Percentiles rank a stretch among this genome's conserved stretches.
These are phyloP conservation scores for Macrotyloma uniflorum DNA, from an alignment of 306 rosid species.

Conservation along the genomic window DNA sequence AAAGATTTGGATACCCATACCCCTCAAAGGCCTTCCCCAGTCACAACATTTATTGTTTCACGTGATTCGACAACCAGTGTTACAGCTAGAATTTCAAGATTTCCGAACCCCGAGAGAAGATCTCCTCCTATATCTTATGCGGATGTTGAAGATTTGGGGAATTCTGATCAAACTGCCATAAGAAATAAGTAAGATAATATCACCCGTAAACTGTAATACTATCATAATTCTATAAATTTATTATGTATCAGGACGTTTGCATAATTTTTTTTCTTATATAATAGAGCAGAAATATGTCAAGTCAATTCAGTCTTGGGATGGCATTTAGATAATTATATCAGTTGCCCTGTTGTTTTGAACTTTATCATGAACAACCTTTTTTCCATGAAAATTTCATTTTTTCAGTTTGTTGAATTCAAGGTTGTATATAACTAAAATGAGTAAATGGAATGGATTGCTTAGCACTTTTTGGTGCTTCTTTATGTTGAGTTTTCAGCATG, in stretches of 20 bases:
- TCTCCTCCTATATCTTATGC: conserved; percentile 50
- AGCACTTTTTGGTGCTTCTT: conserved; percentile 18
- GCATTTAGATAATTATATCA: conserved; percentile 25
- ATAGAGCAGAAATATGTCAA: conserved; percentile 5
- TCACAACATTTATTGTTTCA: conserved; percentile 50
- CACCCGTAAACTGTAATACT: not conserved
- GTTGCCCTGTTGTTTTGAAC: not conserved
- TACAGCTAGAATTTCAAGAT: conserved; percentile 55
- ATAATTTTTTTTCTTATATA: too few species aligned
- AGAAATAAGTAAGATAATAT: conserved; percentile 44
- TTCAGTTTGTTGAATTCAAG: conserved; percentile 9
- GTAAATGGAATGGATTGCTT: conserved; percentile 22
- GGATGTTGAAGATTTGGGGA: conserved; percentile 43
- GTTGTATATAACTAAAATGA: conserved; percentile 8
- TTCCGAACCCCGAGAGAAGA: conserved; percentile 47
- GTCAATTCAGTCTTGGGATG: not conserved
- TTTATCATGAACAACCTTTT: not conserved
- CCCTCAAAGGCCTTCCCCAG: conserved; percentile 50
- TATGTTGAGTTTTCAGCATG: not conserved
- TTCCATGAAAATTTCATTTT: not conserved
- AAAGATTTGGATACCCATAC: conserved; percentile 45
- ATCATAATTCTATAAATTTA: conserved; percentile 16
- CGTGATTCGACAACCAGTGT: conserved; percentile 47
- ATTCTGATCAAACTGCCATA: conserved; percentile 43
- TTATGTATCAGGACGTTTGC: conserved; percentile 26